phyloP scores from a whole-genome alignment of 1,284 basidiomycete genomes.

The Fistulinella cinereoalba region DNA sequence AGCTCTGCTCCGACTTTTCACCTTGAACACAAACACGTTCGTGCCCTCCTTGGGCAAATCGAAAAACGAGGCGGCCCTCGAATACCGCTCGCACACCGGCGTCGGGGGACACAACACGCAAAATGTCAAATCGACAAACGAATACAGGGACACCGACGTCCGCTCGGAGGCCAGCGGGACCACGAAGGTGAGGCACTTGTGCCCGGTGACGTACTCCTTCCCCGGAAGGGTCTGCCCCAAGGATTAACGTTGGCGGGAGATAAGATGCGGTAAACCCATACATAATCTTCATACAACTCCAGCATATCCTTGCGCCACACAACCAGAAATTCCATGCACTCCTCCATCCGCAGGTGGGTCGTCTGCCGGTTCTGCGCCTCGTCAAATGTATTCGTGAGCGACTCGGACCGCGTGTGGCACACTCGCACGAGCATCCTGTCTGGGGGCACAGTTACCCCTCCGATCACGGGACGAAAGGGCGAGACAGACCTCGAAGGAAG shows the following conservation, averaged over 20 bases:
- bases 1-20: conserved; percentile 66
- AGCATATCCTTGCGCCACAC: conserved; percentile 71
- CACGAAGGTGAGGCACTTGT: conserved; percentile 67
- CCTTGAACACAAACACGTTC: conserved; percentile 77
- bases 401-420: conserved; percentile 55
- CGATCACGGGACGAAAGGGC: too few species aligned
- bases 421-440: conserved; percentile 84
- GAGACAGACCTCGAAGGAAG: conserved; percentile 58
- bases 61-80: conserved; percentile 45
- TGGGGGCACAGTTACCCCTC: too few species aligned
- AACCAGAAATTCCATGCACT: conserved; percentile 77
- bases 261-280: conserved; percentile 34
- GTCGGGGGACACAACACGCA: conserved; percentile 68
- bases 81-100: conserved; percentile 36
- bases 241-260: conserved; percentile 6
- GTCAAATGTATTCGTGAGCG: conserved; percentile 57
- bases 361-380: conserved; percentile 64
- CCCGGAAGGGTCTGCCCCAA: conserved; percentile 54
- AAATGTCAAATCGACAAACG: conserved; percentile 78
- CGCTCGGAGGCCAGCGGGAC: conserved; percentile 59
- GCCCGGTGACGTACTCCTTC: conserved; percentile 59
- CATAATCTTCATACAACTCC: conserved; percentile 80
- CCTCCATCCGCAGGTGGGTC: conserved; percentile 59
- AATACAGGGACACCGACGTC: conserved; percentile 75
- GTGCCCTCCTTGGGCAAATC: conserved; percentile 57